Percentiles rank a stretch among this genome's conserved stretches.
phyloP scores from a whole-genome alignment of 1,284 basidiomycete species.

The Pseudozyma tsukubaensis region DNA sequence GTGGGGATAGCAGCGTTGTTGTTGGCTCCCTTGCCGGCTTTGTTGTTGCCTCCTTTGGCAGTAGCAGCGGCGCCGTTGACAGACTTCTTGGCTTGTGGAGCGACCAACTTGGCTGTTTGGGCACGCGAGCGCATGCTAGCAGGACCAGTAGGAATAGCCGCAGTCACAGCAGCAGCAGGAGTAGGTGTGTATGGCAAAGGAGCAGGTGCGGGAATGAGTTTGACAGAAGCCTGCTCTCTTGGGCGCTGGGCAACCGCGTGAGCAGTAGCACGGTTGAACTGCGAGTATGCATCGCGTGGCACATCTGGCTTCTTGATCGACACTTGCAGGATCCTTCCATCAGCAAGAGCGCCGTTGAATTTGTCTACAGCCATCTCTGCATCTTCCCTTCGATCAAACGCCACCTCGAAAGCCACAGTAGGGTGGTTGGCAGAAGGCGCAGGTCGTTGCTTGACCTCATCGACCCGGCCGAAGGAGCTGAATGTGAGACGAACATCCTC shows the following conservation, averaged over 20 bases:
- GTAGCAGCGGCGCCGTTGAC: constrained; percentile 2
- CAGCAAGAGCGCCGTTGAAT: constrained; percentile 64
- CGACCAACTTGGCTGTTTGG: constrained; percentile 26
- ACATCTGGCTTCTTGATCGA: constrained; percentile 48
- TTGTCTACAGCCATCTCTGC: constrained; percentile 57
- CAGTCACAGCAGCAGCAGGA: constrained; percentile 35
- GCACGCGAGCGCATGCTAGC: constrained; percentile 41
- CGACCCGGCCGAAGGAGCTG: constrained; percentile 56
- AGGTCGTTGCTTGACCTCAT: constrained; percentile 54
- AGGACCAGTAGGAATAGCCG: constrained; percentile 44
- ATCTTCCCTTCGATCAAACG: constrained; percentile 51
- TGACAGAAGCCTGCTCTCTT: constrained; percentile 21
- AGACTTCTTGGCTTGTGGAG: constrained; percentile 39
- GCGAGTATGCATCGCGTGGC: constrained; percentile 34
- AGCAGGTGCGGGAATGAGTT: constrained; percentile 43
- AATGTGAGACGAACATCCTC: constrained; percentile 66
- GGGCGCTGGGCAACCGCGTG: constrained; percentile 45
- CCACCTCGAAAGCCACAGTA: constrained; percentile 60
- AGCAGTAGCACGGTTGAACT: constrained; percentile 38
- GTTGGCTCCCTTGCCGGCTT: background rate
- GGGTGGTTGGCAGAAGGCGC: constrained; percentile 55
- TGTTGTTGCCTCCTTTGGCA: constrained; percentile 9
- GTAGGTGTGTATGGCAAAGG: constrained; percentile 38
- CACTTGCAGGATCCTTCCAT: constrained; percentile 63
- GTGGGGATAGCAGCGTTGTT: constrained; percentile 9